Percentiles rank a stretch among this genome's conserved stretches.
phyloP scores from a whole-genome alignment of 495 filamentous ascomycete species.

The Hyaloscypha bicolor region DNA sequence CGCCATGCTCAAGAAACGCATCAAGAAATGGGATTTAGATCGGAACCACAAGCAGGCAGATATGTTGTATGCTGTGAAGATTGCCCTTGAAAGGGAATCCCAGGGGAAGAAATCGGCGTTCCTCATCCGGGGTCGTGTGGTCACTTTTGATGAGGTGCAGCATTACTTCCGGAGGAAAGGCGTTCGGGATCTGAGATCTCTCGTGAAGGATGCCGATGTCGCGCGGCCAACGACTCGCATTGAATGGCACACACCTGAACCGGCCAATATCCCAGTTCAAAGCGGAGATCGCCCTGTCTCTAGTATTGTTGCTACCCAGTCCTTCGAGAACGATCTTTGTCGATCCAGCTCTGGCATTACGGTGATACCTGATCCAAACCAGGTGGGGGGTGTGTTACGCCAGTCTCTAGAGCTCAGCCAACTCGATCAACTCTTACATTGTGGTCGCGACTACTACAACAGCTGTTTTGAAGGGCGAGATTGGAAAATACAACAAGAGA shows the following conservation, averaged over 20 bases:
- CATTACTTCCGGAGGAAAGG: slow-evolving; percentile 5
- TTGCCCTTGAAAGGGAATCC: slow-evolving; percentile 7
- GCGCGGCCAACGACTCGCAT: slow-evolving; percentile 2
- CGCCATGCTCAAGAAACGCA: slow-evolving; percentile 12
- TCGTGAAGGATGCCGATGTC: background rate
- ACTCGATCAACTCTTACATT: background rate
- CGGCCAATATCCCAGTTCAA: background rate
- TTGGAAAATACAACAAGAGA: background rate
- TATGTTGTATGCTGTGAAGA: slow-evolving; percentile 4
- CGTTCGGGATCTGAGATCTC: background rate
- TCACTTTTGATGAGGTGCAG: background rate
- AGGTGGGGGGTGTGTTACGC: background rate
- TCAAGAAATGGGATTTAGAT: slow-evolving; percentile 12
- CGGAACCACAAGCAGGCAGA: slow-evolving; percentile 4
- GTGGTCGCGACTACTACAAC: background rate
- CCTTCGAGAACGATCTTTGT: background rate
- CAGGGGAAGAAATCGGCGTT: slow-evolving; percentile 9
- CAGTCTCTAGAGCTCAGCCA: background rate
- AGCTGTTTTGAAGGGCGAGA: background rate
- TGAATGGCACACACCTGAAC: slow-evolving; percentile 4
- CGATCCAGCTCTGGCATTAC: background rate
- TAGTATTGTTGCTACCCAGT: background rate
- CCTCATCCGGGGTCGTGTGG: background rate
- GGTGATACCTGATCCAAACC: background rate
- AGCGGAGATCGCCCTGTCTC: background rate